Conservation (phyloP, 2,329 filamentous ascomycete species). For the Nakataea oryzae region DNA sequence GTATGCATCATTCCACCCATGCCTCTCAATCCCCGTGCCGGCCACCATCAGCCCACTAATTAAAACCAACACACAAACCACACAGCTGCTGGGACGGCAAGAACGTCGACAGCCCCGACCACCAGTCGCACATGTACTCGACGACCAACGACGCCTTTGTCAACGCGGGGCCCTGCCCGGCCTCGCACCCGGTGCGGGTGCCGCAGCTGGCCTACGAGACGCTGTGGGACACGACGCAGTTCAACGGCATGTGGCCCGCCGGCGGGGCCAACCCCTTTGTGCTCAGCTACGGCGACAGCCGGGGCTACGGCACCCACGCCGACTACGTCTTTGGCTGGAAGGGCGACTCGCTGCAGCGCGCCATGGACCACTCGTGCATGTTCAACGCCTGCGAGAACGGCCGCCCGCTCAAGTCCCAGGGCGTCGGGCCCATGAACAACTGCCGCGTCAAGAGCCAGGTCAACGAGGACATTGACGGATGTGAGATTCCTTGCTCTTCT, state of each 20-base stretch:
- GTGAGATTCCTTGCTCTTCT: slow-evolving; percentile 9
- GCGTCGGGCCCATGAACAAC: slow-evolving; percentile 19
- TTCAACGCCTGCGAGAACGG: slow-evolving; percentile 21
- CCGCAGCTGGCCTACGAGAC: slow-evolving; percentile 29
- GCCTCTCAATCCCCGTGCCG: background rate
- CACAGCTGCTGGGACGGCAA: slow-evolving; percentile 47
- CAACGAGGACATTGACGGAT: slow-evolving; percentile 19
- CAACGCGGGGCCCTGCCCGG: slow-evolving; percentile 14
- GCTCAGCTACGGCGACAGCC: slow-evolving; percentile 14
- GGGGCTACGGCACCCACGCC: slow-evolving; percentile 19
- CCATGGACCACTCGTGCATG: slow-evolving; percentile 20
- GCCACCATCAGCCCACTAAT: background rate
- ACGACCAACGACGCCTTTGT: slow-evolving; percentile 15
- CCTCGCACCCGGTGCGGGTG: slow-evolving; percentile 18
- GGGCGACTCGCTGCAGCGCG: slow-evolving; percentile 20
- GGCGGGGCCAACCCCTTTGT: slow-evolving; percentile 20
- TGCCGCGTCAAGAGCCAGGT: slow-evolving; percentile 18
- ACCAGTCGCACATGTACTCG: slow-evolving; percentile 25
- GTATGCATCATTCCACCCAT: slow-evolving; percentile 10
- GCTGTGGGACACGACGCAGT: slow-evolving; percentile 29
- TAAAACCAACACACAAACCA: background rate
- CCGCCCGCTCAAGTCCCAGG: slow-evolving; percentile 19
- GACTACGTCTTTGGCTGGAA: slow-evolving; percentile 23
- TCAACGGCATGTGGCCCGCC: slow-evolving; percentile 25
- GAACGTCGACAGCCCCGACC: slow-evolving; percentile 41